Conservation (phyloP, 495 filamentous ascomycete genomes). For the Talaromyces trachyspermus region DNA sequence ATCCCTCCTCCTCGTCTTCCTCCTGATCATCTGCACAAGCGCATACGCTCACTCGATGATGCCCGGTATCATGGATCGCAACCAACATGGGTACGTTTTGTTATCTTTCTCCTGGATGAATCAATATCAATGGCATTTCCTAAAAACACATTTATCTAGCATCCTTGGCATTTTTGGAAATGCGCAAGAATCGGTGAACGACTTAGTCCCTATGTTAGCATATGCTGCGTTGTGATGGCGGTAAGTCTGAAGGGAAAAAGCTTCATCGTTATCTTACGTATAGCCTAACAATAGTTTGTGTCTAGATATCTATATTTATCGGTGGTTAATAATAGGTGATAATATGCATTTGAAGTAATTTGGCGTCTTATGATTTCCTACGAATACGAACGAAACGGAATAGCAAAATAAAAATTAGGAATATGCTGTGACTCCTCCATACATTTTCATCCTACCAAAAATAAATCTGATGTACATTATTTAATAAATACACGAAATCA, state of each 20-base stretch:
- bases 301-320: conserved; percentile 38
- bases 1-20: conserved; percentile 82
- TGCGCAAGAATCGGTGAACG: conserved; percentile 89
- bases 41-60: conserved; percentile 86
- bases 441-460: no score
- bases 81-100: conserved; percentile 70
- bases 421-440: not conserved
- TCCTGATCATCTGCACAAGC: conserved; percentile 92
- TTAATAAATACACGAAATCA: no score
- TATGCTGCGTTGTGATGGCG: conserved; percentile 92
- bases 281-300: not conserved
- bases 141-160: not conserved
- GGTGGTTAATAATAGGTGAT: conserved; percentile 19
- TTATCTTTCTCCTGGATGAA: not conserved
- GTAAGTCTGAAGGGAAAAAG: conserved; percentile 44
- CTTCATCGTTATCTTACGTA: not conserved
- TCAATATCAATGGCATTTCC: not conserved
- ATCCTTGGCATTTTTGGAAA: conserved; percentile 97
- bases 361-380: conserved; percentile 17
- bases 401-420: no score
- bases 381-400: not conserved
- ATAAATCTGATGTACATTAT: no score
- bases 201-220: conserved; percentile 89
- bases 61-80: conserved; percentile 86
- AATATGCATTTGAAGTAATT: not conserved